Evolutionary conservation across 371 early-diverging fungal species (phyloP).

Genomic region (Saksenaea oblongispora): DNA sequence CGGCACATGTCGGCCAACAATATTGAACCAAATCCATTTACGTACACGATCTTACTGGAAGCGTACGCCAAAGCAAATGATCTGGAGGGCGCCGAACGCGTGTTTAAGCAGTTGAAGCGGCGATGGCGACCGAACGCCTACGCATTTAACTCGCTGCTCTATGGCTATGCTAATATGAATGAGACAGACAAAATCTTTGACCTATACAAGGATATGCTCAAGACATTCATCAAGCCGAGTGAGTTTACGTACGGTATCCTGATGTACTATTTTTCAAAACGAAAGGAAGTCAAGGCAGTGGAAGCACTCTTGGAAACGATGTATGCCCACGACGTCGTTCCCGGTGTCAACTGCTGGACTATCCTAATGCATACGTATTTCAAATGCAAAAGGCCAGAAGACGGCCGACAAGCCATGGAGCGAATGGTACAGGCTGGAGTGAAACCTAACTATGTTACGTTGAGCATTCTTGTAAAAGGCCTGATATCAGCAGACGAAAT

Average conservation of each 20-base stretch:
- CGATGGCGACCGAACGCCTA: constrained; percentile 28
- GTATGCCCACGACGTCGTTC: constrained; percentile 27
- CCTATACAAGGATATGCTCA: constrained; percentile 38
- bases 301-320: constrained; percentile 42
- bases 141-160: constrained; percentile 37
- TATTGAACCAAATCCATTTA: constrained; percentile 23
- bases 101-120: constrained; percentile 25
- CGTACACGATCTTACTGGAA: constrained; percentile 41
- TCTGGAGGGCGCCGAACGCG: constrained; percentile 30
- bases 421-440: constrained; percentile 34
- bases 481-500: constrained; percentile 20
- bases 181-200: constrained; percentile 44
- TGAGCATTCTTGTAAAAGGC: constrained; percentile 30
- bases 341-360: constrained; percentile 29
- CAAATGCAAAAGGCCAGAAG: constrained; percentile 13
- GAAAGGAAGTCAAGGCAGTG: constrained; percentile 32
- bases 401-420: constrained; percentile 31
- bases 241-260: constrained; percentile 38
- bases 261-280: constrained; percentile 39
- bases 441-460: constrained; percentile 25
- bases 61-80: constrained; percentile 47
- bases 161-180: constrained; percentile 32
- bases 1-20: constrained; percentile 25
- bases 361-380: constrained; percentile 46
- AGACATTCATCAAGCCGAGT: constrained; percentile 25